Evolutionary conservation across 768 basidiomycete genomes (phyloP).

Genomic region (Tulasnella sp.): DNA sequence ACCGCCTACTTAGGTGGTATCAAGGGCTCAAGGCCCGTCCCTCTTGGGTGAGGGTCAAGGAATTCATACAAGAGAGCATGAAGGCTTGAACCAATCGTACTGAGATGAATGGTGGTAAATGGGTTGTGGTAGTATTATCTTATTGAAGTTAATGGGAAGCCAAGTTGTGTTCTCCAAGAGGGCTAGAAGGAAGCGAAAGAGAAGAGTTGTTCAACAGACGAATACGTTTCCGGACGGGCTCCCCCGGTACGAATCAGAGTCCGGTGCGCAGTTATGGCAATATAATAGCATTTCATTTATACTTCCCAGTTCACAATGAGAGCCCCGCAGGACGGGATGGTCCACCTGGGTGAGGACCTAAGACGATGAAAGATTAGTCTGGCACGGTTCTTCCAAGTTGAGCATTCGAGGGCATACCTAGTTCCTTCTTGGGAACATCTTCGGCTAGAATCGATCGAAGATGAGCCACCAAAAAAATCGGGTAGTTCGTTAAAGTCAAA

Average conservation of each 20-base stretch:
- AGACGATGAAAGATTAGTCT: background rate
- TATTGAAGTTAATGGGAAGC: too few species aligned
- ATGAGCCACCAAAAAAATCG: background rate
- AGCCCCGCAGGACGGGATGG: conserved; percentile 21
- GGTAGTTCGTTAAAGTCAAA: background rate
- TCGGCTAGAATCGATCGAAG: background rate
- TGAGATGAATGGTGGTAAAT: background rate
- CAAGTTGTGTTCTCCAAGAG: too few species aligned
- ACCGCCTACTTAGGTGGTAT: conserved; percentile 23
- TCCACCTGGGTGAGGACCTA: conserved; percentile 21
- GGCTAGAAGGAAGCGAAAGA: too few species aligned
- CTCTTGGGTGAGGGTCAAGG: conserved; percentile 22
- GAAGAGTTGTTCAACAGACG: too few species aligned
- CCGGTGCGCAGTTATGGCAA: background rate
- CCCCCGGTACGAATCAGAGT: background rate
- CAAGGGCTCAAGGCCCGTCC: conserved; percentile 13
- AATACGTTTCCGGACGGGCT: too few species aligned
- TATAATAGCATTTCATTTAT: background rate
- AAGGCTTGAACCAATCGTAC: too few species aligned
- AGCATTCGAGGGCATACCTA: background rate
- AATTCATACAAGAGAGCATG: background rate
- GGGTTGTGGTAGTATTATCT: background rate
- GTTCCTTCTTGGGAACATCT: conserved; percentile 17
- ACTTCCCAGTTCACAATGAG: background rate
- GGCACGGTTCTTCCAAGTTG: background rate